A percentile compares a stretch with the other conserved stretches of the same genome.
These are phyloP conservation scores for Aspergillus kassunensis DNA, from an alignment of 495 filamentous ascomycete species.

Conservation along the genomic window DNA sequence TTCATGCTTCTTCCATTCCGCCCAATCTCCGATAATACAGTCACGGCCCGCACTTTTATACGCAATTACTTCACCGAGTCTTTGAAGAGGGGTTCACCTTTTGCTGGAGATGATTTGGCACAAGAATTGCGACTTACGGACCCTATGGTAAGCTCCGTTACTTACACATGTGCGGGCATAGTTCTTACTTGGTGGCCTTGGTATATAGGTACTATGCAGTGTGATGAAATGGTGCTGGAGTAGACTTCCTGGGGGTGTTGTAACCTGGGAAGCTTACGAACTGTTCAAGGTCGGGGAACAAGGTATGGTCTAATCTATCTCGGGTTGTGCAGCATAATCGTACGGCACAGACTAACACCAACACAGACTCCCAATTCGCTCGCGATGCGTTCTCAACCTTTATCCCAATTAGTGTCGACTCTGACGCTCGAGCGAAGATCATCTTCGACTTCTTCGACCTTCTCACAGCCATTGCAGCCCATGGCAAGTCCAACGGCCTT, in stretches of 20 bases:
- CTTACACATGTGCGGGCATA: neutral
- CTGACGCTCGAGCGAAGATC: constrained; percentile 77
- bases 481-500: constrained; percentile 90
- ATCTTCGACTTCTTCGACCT: constrained; percentile 97
- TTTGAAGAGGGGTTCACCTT: constrained; percentile 39
- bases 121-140: constrained; percentile 92
- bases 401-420: constrained; percentile 90
- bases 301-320: constrained; percentile 49
- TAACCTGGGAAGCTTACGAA: constrained; percentile 96
- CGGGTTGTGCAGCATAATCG: neutral
- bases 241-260: constrained; percentile 83
- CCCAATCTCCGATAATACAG: constrained; percentile 77
- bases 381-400: constrained; percentile 93
- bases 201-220: constrained; percentile 79
- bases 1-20: constrained; percentile 96
- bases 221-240: constrained; percentile 99
- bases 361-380: constrained; percentile 81
- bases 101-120: constrained; percentile 64
- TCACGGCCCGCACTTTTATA: constrained; percentile 84
- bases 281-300: constrained; percentile 92
- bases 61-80: constrained; percentile 80
- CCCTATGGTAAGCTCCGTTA: constrained; percentile 65
- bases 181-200: neutral
- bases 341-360: constrained; percentile 1
- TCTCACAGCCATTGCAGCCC: constrained; percentile 72